Evolutionary conservation across 805 yeast genomes (phyloP).

Genomic region (Saccharomycopsis sp.): DNA sequence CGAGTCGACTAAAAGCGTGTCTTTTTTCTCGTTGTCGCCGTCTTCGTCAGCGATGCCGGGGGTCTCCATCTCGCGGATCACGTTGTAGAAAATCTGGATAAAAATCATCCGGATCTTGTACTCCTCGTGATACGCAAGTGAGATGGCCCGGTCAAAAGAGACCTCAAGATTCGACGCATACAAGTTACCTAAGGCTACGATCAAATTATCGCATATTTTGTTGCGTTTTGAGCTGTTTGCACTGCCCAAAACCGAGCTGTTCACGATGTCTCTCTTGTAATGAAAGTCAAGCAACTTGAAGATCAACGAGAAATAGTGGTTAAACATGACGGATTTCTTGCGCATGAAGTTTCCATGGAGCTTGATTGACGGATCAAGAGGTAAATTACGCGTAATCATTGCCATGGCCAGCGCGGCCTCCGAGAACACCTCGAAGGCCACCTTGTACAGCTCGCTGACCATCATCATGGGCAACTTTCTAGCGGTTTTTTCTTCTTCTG

Average conservation of each 20-base stretch:
- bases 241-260: background rate
- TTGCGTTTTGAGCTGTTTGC: conserved; percentile 44
- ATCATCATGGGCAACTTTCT: background rate
- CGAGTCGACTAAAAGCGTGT: no score
- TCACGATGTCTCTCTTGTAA: background rate
- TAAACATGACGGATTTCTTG: background rate
- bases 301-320: background rate
- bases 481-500: background rate
- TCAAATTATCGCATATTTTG: conserved; percentile 52
- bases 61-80: conserved; percentile 33
- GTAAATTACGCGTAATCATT: conserved; percentile 1
- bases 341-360: background rate
- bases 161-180: conserved; percentile 67
- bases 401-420: conserved; percentile 9
- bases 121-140: conserved; percentile 70
- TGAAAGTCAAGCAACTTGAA: background rate
- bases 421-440: background rate
- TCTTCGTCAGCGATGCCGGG: background rate
- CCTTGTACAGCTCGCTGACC: background rate
- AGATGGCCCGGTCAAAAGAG: conserved; percentile 67
- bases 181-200: conserved; percentile 58
- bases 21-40: no score
- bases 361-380: conserved; percentile 3
- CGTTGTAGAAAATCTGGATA: conserved; percentile 67
- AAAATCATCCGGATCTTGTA: conserved; percentile 62